These are phyloP conservation scores for Syzygium aqueum DNA, from an alignment of 345 rosid species.

Conservation along the genomic window DNA sequence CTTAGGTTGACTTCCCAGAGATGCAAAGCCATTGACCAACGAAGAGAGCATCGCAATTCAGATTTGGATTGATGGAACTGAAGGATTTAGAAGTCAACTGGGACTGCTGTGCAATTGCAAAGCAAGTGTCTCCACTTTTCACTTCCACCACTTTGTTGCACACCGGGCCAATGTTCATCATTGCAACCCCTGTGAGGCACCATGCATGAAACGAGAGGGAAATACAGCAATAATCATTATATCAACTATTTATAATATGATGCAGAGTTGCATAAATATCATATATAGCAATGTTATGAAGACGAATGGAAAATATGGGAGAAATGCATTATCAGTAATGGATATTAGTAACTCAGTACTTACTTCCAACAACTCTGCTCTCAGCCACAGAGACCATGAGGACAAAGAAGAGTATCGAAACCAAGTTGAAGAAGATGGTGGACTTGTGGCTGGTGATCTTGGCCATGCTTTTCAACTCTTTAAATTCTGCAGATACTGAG, in stretches of 20 bases:
- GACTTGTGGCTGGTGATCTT: not conserved
- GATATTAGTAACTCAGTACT: not conserved
- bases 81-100: not conserved
- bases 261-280: not conserved
- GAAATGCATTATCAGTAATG: not conserved
- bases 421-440: not conserved
- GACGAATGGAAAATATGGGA: not conserved
- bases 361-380: not conserved
- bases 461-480: not conserved
- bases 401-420: not conserved
- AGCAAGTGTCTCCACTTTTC: not conserved
- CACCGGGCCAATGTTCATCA: not conserved
- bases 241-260: not conserved
- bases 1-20: not conserved
- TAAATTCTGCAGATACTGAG: not conserved
- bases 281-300: not conserved
- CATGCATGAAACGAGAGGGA: not conserved
- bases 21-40: not conserved
- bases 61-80: constrained; percentile 4
- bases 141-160: not conserved
- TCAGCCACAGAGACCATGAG: not conserved
- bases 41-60: not conserved
- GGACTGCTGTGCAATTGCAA: not conserved
- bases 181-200: not conserved
- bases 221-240: not conserved